Base-by-base conservation (phyloP, 768 basidiomycete species). In the Clitopilus passeckerianus region DNA sequence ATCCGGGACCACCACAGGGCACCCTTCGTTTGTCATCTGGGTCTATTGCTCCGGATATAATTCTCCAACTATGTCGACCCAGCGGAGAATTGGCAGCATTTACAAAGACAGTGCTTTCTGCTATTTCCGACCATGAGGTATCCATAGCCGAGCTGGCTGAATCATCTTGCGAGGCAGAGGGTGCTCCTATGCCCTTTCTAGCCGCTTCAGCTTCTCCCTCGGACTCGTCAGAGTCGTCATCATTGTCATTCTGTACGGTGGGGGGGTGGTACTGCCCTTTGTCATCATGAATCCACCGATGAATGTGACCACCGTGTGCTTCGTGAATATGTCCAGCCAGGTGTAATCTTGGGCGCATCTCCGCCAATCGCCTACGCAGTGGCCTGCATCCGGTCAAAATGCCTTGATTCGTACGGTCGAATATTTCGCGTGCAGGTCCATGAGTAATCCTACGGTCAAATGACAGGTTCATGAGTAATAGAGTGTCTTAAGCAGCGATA, bases 301-400 rank as follows among this genome's bases (percentile, higher is more conserved):
- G 76, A 16, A 79, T 70, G 41, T 72, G 63, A 0, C 76, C 77
- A 9, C 86, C 86, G 20, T 77, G 77, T 0, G 75, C 82, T 67
- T 87, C 88, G 65, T 90, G 87, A 56, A 90, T 88, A 59, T 89
- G 88, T 1, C 88, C 88, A 63, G 82, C 87, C 56, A 83, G 65
- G 61, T 82, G 81, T 22, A 83, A 63, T 12, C 77, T 74, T 4
- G 78, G 78, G 5, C 71, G 73, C 22, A 83, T 66, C 5, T 68
- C 67, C 1, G 76, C 65, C 1, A 83, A 66, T 41, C 71, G 73
- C 6, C 65, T 71, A 18, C 75, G 68, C 16, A 90, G 79, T 6
- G 70, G 69, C 43, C 72, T 60, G 61, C 87, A 90, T 0, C 87
- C 88, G 0, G 70, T 83, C 20, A 73, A 57, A 3, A 69, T 68